Evolutionary conservation across 768 basidiomycete genomes (phyloP).

Genomic region (Pleurotus salmoneostramineus): DNA sequence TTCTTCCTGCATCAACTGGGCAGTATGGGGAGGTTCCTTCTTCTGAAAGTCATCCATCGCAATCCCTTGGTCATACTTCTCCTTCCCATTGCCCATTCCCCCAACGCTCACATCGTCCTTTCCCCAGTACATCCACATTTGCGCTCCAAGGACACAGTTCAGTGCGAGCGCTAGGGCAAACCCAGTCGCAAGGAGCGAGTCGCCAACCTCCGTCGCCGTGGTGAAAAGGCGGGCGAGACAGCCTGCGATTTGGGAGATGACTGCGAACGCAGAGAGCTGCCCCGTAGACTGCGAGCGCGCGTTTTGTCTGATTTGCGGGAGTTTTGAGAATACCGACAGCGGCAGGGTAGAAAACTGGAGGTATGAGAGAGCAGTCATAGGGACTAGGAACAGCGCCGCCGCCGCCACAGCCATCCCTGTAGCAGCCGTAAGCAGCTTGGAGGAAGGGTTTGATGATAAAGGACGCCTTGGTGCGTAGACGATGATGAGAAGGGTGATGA

Average conservation of each 20-base stretch:
- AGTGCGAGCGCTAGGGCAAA: constrained; percentile 80
- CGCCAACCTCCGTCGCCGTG: constrained; percentile 85
- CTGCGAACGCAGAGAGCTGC: constrained; percentile 91
- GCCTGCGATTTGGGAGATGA: constrained; percentile 82
- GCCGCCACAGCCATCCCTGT: constrained; percentile 22
- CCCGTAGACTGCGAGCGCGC: constrained; percentile 74
- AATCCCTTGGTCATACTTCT: constrained; percentile 8
- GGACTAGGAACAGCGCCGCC: constrained; percentile 41
- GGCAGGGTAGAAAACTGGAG: constrained; percentile 88
- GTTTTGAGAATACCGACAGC: constrained; percentile 85
- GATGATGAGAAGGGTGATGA: constrained; percentile 88
- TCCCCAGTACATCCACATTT: constrained; percentile 86
- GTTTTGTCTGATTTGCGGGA: constrained; percentile 92
- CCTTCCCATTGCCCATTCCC: constrained; percentile 11
- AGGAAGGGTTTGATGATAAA: constrained; percentile 4
- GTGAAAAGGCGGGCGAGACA: constrained; percentile 94
- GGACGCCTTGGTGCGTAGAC: constrained; percentile 44
- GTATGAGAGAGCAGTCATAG: constrained; percentile 50
- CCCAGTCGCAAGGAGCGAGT: constrained; percentile 74
- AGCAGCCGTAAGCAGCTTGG: constrained; percentile 26
- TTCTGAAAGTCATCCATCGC: constrained; percentile 10
- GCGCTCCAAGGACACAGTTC: constrained; percentile 79
- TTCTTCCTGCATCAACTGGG: constrained; percentile 17
- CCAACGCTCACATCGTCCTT: constrained; percentile 25
- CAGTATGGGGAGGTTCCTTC: constrained; percentile 15